phyloP scores from a whole-genome alignment of 73 alveolate species.

The Stentor coeruleus region DNA sequence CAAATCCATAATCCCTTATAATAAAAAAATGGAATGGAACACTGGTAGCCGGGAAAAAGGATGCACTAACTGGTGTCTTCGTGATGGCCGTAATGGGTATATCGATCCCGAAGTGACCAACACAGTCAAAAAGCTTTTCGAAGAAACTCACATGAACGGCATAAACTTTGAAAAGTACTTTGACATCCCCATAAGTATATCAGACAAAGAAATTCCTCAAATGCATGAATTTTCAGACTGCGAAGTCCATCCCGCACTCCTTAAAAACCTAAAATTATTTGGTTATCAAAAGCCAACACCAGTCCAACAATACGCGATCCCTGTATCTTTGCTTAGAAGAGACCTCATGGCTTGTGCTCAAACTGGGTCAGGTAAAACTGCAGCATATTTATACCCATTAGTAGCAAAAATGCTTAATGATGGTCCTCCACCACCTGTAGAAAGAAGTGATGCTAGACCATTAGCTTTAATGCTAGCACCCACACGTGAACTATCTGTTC shows the following conservation, averaged over 20 bases:
- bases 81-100: too few species aligned
- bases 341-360: constrained; percentile 76
- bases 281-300: constrained; percentile 55
- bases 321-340: constrained; percentile 60
- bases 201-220: too few species aligned
- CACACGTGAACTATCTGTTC: constrained; percentile 80
- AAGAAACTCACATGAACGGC: too few species aligned
- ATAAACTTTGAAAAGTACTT: too few species aligned
- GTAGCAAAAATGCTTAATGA: constrained; percentile 55
- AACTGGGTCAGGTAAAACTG: constrained; percentile 94
- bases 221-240: not conserved
- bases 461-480: constrained; percentile 74
- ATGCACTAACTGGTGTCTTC: too few species aligned
- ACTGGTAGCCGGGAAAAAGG: too few species aligned
- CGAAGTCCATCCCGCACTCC: not conserved
- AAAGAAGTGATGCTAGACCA: not conserved
- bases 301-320: constrained; percentile 65
- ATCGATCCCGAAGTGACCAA: too few species aligned
- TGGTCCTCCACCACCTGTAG: constrained; percentile 71
- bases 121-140: too few species aligned
- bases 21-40: too few species aligned
- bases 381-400: constrained; percentile 78
- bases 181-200: too few species aligned
- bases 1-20: too few species aligned
- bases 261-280: constrained; percentile 34